Evolutionary conservation across 441 rosid species (phyloP), one percentile per base, ranked within the genome.

Genomic region (Croton setiger): DNA sequence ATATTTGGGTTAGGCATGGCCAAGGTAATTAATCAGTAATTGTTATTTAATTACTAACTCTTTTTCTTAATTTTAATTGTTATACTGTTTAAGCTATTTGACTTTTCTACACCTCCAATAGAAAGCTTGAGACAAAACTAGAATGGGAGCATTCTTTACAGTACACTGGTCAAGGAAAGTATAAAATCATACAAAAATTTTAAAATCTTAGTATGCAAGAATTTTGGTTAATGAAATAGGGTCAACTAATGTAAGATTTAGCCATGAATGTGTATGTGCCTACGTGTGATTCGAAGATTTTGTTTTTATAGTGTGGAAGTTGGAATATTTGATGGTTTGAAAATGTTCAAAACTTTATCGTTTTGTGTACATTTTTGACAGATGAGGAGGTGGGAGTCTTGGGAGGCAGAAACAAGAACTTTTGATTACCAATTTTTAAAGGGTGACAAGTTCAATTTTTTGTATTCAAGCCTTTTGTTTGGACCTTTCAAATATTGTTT

Each of bases 371-470:
- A 27, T 27, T 1, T 20, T 33, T 27, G 17, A 12, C 76, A 85
- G 89, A 83, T 83, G 89, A 74, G 69, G 41, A 79, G 52, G 48
- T 83, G 89, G 86, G 77, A 72, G 12, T 71, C 76, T 5, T 83
- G 89, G 86, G 86, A 85, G 71, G 89, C 82, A 33, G 84, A 85
- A 65, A 85, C 86, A 4, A 76, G 48, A 74, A 81, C 89, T 0
- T 15, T 85, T 4, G 83, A 83, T 10, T 85, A 85, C 63, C 80
- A 69, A 64, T 66, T 71, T 68, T 77, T 76, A 13, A 79, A 78
- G 37, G 84, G 88, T 82, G n/a, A n/a, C n/a, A 69, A 39, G 71
- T 47, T 64, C 17, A 6, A 33, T 54, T 13, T 21, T 21, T 54
- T 1, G 7, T 47, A 17, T 1, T 17, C 10, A 27, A 27, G 31